Conservation (phyloP, 179 eudicot genomes). For the Corrigiola litoralis region DNA sequence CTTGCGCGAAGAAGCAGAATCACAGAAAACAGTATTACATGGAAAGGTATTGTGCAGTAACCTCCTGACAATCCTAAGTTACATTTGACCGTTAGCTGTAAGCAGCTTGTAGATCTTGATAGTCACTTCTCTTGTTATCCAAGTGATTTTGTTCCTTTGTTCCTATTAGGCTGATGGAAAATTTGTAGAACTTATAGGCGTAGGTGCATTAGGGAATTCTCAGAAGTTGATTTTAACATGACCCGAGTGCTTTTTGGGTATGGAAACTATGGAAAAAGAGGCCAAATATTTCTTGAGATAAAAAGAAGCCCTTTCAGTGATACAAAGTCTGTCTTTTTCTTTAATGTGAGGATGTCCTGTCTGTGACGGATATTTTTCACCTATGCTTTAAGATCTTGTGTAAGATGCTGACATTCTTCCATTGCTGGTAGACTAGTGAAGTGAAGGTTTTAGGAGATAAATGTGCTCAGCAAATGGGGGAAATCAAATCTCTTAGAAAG, state of each 20-base stretch:
- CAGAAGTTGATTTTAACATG: background rate
- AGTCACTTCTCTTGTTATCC: background rate
- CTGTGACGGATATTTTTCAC: background rate
- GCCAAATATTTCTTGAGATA: constrained; percentile 2
- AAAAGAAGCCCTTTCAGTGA: background rate
- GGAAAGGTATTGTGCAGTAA: constrained; percentile 44
- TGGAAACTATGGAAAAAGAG: background rate
- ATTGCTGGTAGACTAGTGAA: constrained; percentile 59
- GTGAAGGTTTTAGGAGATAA: constrained; percentile 52
- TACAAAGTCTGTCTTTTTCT: background rate
- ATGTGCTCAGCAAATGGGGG: constrained; percentile 53
- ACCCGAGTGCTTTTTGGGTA: background rate
- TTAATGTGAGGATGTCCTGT: background rate
- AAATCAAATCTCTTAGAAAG: constrained; percentile 64
- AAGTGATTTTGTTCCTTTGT: background rate
- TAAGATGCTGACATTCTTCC: constrained; percentile 17
- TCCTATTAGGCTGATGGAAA: background rate
- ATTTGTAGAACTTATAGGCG: background rate
- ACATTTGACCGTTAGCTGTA: background rate
- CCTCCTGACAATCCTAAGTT: background rate
- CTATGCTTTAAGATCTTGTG: background rate
- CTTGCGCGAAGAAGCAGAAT: constrained; percentile 58
- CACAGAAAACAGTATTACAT: constrained; percentile 46
- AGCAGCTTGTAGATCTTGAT: background rate
- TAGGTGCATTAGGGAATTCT: background rate